Evolutionary conservation across 2,329 filamentous ascomycete genomes (phyloP).

Genomic region (Calonectria multiphialidica): DNA sequence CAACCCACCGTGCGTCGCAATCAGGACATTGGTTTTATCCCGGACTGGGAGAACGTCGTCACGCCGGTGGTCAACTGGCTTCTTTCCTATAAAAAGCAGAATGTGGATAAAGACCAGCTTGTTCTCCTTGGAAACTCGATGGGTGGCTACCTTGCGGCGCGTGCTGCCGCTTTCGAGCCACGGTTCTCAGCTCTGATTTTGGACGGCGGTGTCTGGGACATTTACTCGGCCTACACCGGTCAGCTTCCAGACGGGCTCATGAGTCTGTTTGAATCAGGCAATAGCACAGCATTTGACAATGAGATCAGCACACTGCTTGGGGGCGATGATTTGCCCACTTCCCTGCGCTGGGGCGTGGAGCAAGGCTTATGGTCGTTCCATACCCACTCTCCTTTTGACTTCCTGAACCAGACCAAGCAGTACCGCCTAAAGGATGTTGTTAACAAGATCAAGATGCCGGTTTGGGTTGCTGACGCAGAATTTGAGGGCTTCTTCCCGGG

Average conservation of each 20-base stretch:
- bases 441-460: constrained; percentile 22
- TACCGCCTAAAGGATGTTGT: constrained; percentile 12
- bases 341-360: constrained; percentile 15
- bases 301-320: neutral
- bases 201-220: constrained; percentile 52
- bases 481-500: constrained; percentile 10
- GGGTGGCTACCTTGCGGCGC: constrained; percentile 53
- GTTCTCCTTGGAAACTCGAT: constrained; percentile 56
- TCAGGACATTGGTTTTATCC: constrained; percentile 58
- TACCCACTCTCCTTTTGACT: constrained; percentile 13
- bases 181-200: constrained; percentile 53
- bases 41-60: constrained; percentile 57
- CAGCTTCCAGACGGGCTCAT: constrained; percentile 43
- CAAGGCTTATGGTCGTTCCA: constrained; percentile 28
- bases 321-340: neutral
- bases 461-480: constrained; percentile 24
- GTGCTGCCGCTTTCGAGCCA: constrained; percentile 58
- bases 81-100: constrained; percentile 27
- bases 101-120: constrained; percentile 44
- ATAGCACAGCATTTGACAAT: constrained; percentile 16
- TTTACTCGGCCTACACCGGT: constrained; percentile 43
- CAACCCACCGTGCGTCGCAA: constrained; percentile 55
- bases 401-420: constrained; percentile 13
- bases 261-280: constrained; percentile 11
- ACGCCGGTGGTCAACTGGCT: constrained; percentile 55